Evolutionary conservation across 768 basidiomycete genomes (phyloP).

Genomic region (Lactifluus volemus): DNA sequence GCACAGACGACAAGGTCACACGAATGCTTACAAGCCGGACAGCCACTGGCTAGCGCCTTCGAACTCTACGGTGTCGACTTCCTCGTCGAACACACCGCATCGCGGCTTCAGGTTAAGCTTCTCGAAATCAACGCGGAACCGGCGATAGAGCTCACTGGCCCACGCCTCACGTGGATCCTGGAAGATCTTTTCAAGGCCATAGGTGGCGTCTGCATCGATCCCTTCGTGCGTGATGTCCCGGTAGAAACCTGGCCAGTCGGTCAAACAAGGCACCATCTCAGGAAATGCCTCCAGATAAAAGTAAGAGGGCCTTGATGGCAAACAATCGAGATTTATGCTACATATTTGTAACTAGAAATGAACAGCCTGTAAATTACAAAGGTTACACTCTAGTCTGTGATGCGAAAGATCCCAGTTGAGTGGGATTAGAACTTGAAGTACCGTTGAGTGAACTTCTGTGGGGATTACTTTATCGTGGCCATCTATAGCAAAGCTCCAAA

Average conservation of each 20-base stretch:
- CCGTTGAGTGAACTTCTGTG: constrained; percentile 4
- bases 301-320: constrained; percentile 29
- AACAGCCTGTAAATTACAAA: constrained; percentile 8
- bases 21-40: not conserved
- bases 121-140: constrained; percentile 94
- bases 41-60: constrained; percentile 87
- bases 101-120: constrained; percentile 47
- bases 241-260: constrained; percentile 40
- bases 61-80: constrained; percentile 96
- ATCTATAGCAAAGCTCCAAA: not conserved
- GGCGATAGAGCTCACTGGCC: constrained; percentile 89
- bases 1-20: not conserved
- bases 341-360: not conserved
- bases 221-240: constrained; percentile 40
- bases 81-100: constrained; percentile 45
- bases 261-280: constrained; percentile 43
- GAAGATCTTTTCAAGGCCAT: constrained; percentile 73
- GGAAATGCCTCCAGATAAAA: constrained; percentile 57
- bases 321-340: constrained; percentile 7
- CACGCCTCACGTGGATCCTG: constrained; percentile 70
- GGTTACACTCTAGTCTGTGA: not conserved
- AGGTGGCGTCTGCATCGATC: constrained; percentile 56
- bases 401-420: constrained; percentile 14
- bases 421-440: constrained; percentile 1
- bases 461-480: not conserved